These are phyloP conservation scores for Nicotiana knightiana DNA, from an alignment of 257 asterid genomes.

Conservation along the genomic window DNA sequence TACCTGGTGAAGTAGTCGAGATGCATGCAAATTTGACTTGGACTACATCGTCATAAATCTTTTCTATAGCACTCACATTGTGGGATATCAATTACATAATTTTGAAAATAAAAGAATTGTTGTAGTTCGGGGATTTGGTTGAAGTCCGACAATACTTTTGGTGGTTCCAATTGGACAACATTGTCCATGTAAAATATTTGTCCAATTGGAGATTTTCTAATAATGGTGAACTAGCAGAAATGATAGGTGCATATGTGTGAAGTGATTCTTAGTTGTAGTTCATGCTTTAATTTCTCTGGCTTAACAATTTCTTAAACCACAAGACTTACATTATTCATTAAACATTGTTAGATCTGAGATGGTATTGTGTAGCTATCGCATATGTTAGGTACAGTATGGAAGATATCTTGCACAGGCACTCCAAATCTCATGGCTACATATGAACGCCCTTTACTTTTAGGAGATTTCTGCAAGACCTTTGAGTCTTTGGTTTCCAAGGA, in stretches of 20 bases:
- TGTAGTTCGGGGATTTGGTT: not conserved
- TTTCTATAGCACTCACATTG: not conserved
- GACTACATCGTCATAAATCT: no score
- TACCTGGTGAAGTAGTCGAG: not conserved
- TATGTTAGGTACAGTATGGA: not conserved
- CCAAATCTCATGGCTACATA: not conserved
- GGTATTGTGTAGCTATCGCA: not conserved
- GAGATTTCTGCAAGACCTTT: not conserved
- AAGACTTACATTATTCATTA: not conserved
- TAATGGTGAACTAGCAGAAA: not conserved
- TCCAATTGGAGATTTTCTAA: not conserved
- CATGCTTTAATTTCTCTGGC: not conserved
- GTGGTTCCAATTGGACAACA: not conserved
- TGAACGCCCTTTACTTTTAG: not conserved
- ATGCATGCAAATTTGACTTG: not conserved
- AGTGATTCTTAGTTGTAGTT: not conserved
- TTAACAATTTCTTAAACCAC: not conserved
- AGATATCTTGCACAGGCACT: not conserved
- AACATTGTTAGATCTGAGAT: not conserved
- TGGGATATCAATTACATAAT: not conserved
- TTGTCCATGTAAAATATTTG: not conserved
- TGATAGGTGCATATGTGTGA: not conserved
- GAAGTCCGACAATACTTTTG: not conserved
- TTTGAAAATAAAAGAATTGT: not conserved
- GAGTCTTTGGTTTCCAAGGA: not conserved